Evolutionary conservation across 805 yeast species (phyloP), one percentile per base, ranked within the genome.

Genomic region (Wickerhamomyces strasburgensis): DNA sequence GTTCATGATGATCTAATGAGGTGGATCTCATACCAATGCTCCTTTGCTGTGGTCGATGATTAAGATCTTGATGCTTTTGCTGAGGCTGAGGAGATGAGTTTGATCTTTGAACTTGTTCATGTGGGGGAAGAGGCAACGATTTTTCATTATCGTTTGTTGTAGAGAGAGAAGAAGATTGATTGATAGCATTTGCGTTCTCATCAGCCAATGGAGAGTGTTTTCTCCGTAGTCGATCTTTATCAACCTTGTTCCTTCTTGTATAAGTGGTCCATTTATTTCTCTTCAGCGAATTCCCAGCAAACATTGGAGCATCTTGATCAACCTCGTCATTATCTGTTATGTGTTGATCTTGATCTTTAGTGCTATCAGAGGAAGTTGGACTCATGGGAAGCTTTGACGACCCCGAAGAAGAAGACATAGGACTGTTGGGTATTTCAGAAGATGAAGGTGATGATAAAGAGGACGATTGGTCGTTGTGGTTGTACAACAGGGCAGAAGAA

Each of bases 261-360:
- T 73, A 72, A 1, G 76, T 69, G 21, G 73, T 65, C 67, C 77
- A 72, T 47, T 69, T 62, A 41, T 72, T 64, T 52, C 78, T 65
- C 47, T 62, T 69, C 29, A 63, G 44, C 0, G 65, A 64, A 39
- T 62, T 61, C 2, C 36, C 45, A 3, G 39, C 26, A 4, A 51
- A 37, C 4, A 54, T 31, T 8, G 54, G 52, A 4, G 51, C 45
- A 35, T 52, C 57, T 38, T 54, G 52, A 31, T 52, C 58, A 7
- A 46, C 33, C 13, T 44, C 52, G 8, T 44, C 41, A 9, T 47
- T 43, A 13, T 29, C 7, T 21, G 25, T 19, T n/a, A n/a, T n/a
- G n/a, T n/a, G n/a, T n/a, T n/a, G n/a, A n/a, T 29, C 24, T 21
- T 34, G 27, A 15, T 17, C 5, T 13, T 14, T 7, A 13, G 8